Evolutionary conservation across 805 yeast species (phyloP).

Genomic region (Kodamaea laetipori): DNA sequence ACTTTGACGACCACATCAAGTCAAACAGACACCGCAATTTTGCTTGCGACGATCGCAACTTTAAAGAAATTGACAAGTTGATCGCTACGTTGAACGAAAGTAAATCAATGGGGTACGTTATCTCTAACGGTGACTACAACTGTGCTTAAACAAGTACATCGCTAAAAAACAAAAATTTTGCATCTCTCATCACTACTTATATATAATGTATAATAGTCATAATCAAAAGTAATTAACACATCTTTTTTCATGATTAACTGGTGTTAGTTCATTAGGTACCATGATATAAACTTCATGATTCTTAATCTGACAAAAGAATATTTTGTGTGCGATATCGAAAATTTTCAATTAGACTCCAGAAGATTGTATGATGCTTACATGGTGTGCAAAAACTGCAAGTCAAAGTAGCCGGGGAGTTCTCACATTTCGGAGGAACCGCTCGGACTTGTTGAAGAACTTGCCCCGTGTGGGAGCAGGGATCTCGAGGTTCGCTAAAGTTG

Average conservation of each 20-base stretch:
- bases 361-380: background rate
- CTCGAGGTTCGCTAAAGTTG: slow-evolving; percentile 19
- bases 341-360: background rate
- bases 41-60: slow-evolving; percentile 72
- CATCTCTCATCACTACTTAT: too few species aligned
- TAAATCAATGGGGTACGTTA: slow-evolving; percentile 42
- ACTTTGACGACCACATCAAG: slow-evolving; percentile 72
- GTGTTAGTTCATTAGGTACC: too few species aligned
- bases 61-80: slow-evolving; percentile 73
- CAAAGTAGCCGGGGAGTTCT: background rate
- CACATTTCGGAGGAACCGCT: slow-evolving; percentile 14
- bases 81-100: slow-evolving; percentile 53
- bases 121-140: slow-evolving; percentile 44
- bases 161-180: slow-evolving; percentile 1
- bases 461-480: slow-evolving; percentile 30
- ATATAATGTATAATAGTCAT: too few species aligned
- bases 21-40: slow-evolving; percentile 74
- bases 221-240: background rate
- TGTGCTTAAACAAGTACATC: slow-evolving; percentile 19
- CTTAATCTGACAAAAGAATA: background rate
- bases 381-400: background rate
- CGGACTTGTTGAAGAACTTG: slow-evolving; percentile 27
- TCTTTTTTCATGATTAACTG: background rate
- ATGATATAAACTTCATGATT: too few species aligned
- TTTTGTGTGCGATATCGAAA: slow-evolving; percentile 1